These are phyloP conservation scores for Lipomyces yamanashiensis DNA, from an alignment of 805 yeast species.

Conservation along the genomic window DNA sequence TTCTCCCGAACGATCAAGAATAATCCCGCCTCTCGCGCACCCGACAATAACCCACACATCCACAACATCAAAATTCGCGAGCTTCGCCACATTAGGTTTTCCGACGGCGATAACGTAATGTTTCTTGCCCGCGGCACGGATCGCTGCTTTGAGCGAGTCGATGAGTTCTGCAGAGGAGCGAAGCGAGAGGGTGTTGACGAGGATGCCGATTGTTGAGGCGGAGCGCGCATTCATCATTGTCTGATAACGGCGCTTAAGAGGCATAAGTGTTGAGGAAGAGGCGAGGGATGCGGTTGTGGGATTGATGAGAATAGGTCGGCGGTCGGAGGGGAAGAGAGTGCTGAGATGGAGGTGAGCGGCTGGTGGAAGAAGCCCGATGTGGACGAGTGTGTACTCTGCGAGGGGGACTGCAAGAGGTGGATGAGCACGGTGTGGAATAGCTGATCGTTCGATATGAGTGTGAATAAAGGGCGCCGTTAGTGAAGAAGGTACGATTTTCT, in stretches of 20 bases:
- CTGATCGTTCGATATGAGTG: constrained; percentile 13
- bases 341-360: constrained; percentile 77
- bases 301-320: constrained; percentile 24
- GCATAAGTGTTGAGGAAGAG: constrained; percentile 37
- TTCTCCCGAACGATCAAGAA: constrained; percentile 76
- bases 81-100: constrained; percentile 94
- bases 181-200: constrained; percentile 87
- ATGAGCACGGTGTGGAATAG: constrained; percentile 38
- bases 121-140: constrained; percentile 80
- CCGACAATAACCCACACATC: constrained; percentile 96
- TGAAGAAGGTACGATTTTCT: constrained; percentile 14
- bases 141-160: constrained; percentile 61
- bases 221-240: constrained; percentile 87
- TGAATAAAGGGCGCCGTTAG: background rate
- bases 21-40: constrained; percentile 91
- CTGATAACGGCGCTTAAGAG: constrained; percentile 80
- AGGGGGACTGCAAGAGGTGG: constrained; percentile 39
- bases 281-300: constrained; percentile 10
- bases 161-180: constrained; percentile 72
- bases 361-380: constrained; percentile 72
- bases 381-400: constrained; percentile 64
- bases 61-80: constrained; percentile 93
- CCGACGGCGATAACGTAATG: constrained; percentile 96
- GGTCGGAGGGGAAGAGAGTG: constrained; percentile 59
- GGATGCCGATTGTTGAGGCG: constrained; percentile 88